Evolutionary conservation across 225 moss, liverwort and hornwort species (phyloP).

Genomic region (Marchantia polymorpha): DNA sequence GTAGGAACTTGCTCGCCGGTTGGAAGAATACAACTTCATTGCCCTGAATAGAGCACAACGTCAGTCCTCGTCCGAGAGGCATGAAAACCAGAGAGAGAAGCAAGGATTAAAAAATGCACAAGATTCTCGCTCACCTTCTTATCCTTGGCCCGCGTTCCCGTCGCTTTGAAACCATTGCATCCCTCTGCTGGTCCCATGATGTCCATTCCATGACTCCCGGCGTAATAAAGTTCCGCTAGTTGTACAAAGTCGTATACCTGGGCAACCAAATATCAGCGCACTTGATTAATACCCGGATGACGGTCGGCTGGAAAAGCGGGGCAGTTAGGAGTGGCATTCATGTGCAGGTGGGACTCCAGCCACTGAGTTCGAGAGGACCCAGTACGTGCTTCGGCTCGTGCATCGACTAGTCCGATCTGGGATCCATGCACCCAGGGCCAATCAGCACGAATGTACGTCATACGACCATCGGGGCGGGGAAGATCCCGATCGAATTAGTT

Average conservation of each 20-base stretch:
- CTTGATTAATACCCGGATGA: neutral
- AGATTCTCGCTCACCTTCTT: slow-evolving; percentile 46
- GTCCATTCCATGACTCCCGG: slow-evolving; percentile 99
- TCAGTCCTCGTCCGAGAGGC: neutral
- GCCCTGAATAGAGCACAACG: slow-evolving; percentile 48
- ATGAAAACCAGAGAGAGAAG: neutral
- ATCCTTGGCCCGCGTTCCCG: slow-evolving; percentile 69
- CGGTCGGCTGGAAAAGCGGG: neutral
- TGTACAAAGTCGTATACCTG: slow-evolving; percentile 92
- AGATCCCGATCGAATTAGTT: no score
- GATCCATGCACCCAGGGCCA: neutral
- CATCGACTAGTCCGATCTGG: no score
- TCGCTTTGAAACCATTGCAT: slow-evolving; percentile 69
- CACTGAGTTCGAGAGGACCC: neutral
- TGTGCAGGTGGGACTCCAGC: neutral
- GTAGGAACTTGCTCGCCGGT: slow-evolving; percentile 70
- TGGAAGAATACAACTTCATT: slow-evolving; percentile 87
- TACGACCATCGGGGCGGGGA: no score
- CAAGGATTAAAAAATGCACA: neutral
- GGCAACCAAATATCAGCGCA: neutral
- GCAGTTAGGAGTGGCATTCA: neutral
- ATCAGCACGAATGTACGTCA: neutral
- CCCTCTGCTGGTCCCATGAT: slow-evolving; percentile 92
- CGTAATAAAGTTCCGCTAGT: slow-evolving; percentile 85
- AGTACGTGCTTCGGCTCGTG: neutral